phyloP scores from a whole-genome alignment of 2,329 filamentous ascomycete species.

The Aureobasidium sp. region DNA sequence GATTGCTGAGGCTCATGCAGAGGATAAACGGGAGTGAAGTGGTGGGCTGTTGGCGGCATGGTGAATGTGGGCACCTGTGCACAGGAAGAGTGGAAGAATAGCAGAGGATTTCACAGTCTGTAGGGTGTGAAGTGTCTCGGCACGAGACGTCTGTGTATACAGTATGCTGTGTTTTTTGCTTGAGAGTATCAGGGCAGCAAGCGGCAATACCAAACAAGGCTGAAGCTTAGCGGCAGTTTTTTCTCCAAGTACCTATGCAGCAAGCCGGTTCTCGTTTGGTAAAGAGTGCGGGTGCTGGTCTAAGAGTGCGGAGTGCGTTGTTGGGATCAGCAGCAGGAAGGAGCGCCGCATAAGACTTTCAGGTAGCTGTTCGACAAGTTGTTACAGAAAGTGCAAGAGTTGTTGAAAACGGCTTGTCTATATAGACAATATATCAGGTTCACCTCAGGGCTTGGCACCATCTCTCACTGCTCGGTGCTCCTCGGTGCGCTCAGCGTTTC shows the following conservation, averaged over 20 bases:
- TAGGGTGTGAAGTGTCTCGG: background rate
- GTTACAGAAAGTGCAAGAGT: too few species aligned
- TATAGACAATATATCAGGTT: too few species aligned
- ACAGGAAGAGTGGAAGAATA: background rate
- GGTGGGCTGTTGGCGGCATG: conserved; percentile 13
- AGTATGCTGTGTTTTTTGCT: background rate
- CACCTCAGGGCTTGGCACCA: too few species aligned
- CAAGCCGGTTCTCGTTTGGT: background rate
- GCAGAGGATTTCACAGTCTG: background rate
- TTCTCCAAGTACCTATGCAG: background rate
- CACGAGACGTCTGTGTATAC: background rate
- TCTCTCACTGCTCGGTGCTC: too few species aligned
- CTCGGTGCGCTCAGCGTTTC: too few species aligned
- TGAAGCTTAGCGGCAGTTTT: conserved; percentile 8
- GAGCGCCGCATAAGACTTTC: too few species aligned
- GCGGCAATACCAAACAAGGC: background rate
- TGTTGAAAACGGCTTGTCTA: too few species aligned
- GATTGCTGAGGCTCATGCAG: conserved; percentile 8
- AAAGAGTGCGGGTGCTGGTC: background rate
- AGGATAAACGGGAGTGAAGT: conserved; percentile 16
- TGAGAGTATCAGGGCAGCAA: background rate
- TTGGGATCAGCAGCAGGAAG: too few species aligned
- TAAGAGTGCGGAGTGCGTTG: background rate
- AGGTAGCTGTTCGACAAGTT: too few species aligned
- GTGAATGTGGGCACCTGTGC: background rate